These are phyloP conservation scores for Starmerella apicola DNA, from an alignment of 805 yeast species.

Conservation along the genomic window DNA sequence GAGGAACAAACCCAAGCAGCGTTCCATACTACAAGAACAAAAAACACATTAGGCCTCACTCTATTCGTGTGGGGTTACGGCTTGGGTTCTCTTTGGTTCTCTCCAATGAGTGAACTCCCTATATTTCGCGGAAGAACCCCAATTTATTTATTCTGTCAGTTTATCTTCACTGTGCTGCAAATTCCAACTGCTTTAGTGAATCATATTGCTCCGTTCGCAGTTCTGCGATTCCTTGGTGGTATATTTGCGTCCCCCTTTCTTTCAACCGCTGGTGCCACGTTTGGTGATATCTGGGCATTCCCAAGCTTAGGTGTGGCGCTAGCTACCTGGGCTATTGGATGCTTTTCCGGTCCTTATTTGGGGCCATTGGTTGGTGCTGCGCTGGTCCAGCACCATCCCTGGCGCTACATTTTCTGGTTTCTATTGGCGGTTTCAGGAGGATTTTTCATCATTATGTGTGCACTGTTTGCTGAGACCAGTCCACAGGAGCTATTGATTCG, in stretches of 20 bases:
- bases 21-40: conserved; percentile 33
- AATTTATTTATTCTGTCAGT: conserved; percentile 36
- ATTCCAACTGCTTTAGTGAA: conserved; percentile 42
- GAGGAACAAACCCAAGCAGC: conserved; percentile 31
- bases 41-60: conserved; percentile 40
- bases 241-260: conserved; percentile 44
- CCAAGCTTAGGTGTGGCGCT: conserved; percentile 37
- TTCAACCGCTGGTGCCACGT: conserved; percentile 47
- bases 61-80: conserved; percentile 51
- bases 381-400: conserved; percentile 34
- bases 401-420: conserved; percentile 49
- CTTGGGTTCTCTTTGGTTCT: conserved; percentile 42
- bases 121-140: conserved; percentile 37
- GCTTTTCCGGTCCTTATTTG: conserved; percentile 41
- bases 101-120: conserved; percentile 42
- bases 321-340: conserved; percentile 42
- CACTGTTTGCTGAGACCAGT: conserved; percentile 40
- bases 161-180: conserved; percentile 40
- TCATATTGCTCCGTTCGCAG: conserved; percentile 39
- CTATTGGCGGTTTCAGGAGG: conserved; percentile 32
- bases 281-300: conserved; percentile 38
- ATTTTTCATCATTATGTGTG: conserved; percentile 28
- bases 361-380: conserved; percentile 49
- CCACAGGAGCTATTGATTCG: conserved; percentile 34
- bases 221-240: conserved; percentile 44